Evolutionary conservation across 2,329 filamentous ascomycete genomes (phyloP).

Genomic region (Endocalyx cinctus): DNA sequence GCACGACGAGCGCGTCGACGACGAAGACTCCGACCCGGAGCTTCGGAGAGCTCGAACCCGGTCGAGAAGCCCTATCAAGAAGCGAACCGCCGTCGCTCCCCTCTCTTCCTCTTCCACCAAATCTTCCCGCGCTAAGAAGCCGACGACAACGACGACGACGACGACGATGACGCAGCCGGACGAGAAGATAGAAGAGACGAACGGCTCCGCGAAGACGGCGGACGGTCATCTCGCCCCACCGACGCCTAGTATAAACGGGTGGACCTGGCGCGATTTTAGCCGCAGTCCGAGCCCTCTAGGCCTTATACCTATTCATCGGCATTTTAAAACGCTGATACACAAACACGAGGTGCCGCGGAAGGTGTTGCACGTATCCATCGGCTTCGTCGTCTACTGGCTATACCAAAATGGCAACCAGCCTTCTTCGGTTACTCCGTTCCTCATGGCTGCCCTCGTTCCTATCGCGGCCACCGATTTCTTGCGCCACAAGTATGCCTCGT

Average conservation of each 20-base stretch:
- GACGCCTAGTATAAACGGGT: conserved; percentile 50
- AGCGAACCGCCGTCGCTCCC: conserved; percentile 48
- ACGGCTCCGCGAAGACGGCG: conserved; percentile 21
- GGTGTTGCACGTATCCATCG: conserved; percentile 89
- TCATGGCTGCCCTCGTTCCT: conserved; percentile 76
- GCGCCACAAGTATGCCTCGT: conserved; percentile 72
- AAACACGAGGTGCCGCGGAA: conserved; percentile 97
- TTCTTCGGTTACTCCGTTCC: conserved; percentile 72
- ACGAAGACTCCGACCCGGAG: conserved; percentile 48
- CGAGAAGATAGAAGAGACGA: conserved; percentile 17
- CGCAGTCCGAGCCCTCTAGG: conserved; percentile 89
- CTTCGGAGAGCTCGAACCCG: conserved; percentile 62
- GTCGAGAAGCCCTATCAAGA: conserved; percentile 63
- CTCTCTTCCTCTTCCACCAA: conserved; percentile 40
- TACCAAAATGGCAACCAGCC: conserved; percentile 78
- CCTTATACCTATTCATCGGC: conserved; percentile 88
- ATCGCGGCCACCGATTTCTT: conserved; percentile 78
- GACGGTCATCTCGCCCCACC: conserved; percentile 72
- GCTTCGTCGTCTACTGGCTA: conserved; percentile 84
- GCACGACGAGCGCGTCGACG: conserved; percentile 51
- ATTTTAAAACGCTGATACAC: conserved; percentile 89
- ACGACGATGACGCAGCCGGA: conserved; percentile 25
- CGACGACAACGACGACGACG: conserved; percentile 28
- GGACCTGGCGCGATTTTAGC: conserved; percentile 83
- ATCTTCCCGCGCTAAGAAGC: too few species aligned